These are phyloP conservation scores for Aschersonia sp. DNA, from an alignment of 2,329 filamentous ascomycete genomes.

Conservation along the genomic window DNA sequence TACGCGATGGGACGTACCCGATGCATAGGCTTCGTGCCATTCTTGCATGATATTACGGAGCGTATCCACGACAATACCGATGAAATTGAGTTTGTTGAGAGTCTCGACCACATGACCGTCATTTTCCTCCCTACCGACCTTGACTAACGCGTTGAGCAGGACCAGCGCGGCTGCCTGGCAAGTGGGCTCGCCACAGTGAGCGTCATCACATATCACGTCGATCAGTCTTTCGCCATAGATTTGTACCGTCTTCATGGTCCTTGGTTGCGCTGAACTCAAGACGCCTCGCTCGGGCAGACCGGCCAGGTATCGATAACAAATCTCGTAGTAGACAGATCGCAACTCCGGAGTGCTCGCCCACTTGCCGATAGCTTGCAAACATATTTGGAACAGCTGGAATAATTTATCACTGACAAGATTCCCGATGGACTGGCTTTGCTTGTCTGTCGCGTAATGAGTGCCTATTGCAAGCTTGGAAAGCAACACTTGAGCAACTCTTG, in stretches of 20 bases:
- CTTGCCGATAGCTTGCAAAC: constrained; percentile 63
- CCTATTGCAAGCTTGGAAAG: constrained; percentile 56
- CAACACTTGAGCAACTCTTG: constrained; percentile 58
- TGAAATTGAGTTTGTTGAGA: constrained; percentile 76
- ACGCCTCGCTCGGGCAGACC: constrained; percentile 46
- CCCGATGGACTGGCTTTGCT: constrained; percentile 33
- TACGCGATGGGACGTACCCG: constrained; percentile 26
- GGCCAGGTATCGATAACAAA: constrained; percentile 73
- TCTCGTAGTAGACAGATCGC: constrained; percentile 78
- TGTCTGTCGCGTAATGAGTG: constrained; percentile 21
- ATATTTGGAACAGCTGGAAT: constrained; percentile 81
- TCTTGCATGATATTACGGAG: constrained; percentile 66
- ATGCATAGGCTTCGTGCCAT: constrained; percentile 40
- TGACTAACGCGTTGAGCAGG: constrained; percentile 65
- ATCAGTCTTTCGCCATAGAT: constrained; percentile 63
- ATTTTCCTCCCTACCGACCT: constrained; percentile 56
- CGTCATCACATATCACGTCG: constrained; percentile 84
- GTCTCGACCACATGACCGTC: constrained; percentile 64
- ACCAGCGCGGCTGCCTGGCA: constrained; percentile 79
- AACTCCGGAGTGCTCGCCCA: constrained; percentile 57
- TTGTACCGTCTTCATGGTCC: constrained; percentile 59
- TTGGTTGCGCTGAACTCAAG: constrained; percentile 29
- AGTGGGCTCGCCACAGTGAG: constrained; percentile 65
- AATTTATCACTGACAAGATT: constrained; percentile 79
- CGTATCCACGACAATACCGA: constrained; percentile 79